Evolutionary conservation across 441 rosid genomes (phyloP).

Genomic region (Omphalea diandra): DNA sequence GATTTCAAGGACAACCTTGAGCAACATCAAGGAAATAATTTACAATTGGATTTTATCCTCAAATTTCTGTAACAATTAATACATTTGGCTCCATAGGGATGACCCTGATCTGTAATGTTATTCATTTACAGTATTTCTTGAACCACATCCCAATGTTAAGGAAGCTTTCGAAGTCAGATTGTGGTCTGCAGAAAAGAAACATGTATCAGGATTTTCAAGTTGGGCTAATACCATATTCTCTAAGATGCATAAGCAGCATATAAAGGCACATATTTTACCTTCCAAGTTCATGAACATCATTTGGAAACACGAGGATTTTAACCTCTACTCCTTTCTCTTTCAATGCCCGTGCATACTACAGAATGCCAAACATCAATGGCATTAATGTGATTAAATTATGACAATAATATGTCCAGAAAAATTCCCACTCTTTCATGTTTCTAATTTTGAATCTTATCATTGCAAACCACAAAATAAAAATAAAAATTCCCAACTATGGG

Average conservation of each 20-base stretch:
- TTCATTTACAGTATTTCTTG: slow-evolving; percentile 66
- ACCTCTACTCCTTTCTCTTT: slow-evolving; percentile 84
- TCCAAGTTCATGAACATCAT: slow-evolving; percentile 66
- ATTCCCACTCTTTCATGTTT: not conserved
- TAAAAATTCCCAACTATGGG: slow-evolving; percentile 4
- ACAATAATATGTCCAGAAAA: not conserved
- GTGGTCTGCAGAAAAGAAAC: slow-evolving; percentile 67
- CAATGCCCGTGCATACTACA: slow-evolving; percentile 71
- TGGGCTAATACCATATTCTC: not conserved
- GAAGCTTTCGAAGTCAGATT: slow-evolving; percentile 78
- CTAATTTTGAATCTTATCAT: not conserved
- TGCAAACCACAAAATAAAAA: not conserved
- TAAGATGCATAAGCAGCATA: slow-evolving; percentile 1
- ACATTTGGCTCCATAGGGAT: too few species aligned
- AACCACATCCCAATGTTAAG: slow-evolving; percentile 86
- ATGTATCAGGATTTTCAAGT: slow-evolving; percentile 19
- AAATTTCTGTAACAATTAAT: not conserved
- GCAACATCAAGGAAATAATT: not conserved
- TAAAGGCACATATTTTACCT: slow-evolving; percentile 40
- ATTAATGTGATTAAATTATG: not conserved
- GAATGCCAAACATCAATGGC: slow-evolving; percentile 17
- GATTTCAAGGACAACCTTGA: too few species aligned
- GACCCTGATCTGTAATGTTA: too few species aligned
- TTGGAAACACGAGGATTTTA: slow-evolving; percentile 67
- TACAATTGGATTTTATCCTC: not conserved